Base-by-base conservation (phyloP, 2,329 filamentous ascomycete genomes). In the Talaromyces sp. region DNA sequence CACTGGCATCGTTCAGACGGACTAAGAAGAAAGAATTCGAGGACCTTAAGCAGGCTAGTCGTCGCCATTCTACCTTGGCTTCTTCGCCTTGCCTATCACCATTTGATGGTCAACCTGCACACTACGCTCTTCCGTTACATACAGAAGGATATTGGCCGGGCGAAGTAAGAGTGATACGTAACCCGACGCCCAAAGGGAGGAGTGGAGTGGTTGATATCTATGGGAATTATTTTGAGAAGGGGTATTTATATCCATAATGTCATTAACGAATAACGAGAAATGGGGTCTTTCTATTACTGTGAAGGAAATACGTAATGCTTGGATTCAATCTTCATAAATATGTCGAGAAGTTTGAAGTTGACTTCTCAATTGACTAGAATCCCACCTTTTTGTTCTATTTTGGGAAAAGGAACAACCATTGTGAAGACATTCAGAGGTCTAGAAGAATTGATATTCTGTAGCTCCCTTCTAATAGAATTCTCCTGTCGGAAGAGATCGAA, bases 81-180 rank as follows among this genome's bases (percentile, higher is more conserved):
- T 57, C 39, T 2, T 63, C 54, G 1, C 27, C 60, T 9, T 22
- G 25, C 31, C 31, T 39, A 31, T 61, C 69, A 22, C 67, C 70
- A 37, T 75, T 68, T 22, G 72, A 74, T 15, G 41, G 54, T 65
- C 66, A 39, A 35, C 64, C 25, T 66, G 62, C 37, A 49, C 45
- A 60, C 41, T 57, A 69, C 43, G 66, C 73, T 8, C 70, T 79
- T 59, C 70, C 75, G 3, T 71, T 74, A n/a, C 78, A 77, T 67
- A 80, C 86, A 0, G 83, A 86, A 64, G 86, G 86, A 0, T 81
- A 85, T 68, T 89, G 86, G 86, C 81, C 83, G 35, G 86, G 86
- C 6, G 79, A 85, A 39, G 81, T 89, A 27, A 84, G 84, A 62
- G 80, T 88, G 35, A 76, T 88, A n/a, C 77, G 85, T 41, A 80